Percentiles rank a stretch among this genome's conserved stretches.
phyloP scores from a whole-genome alignment of 257 asterid species.

The Lithospermum erythrorhizon region DNA sequence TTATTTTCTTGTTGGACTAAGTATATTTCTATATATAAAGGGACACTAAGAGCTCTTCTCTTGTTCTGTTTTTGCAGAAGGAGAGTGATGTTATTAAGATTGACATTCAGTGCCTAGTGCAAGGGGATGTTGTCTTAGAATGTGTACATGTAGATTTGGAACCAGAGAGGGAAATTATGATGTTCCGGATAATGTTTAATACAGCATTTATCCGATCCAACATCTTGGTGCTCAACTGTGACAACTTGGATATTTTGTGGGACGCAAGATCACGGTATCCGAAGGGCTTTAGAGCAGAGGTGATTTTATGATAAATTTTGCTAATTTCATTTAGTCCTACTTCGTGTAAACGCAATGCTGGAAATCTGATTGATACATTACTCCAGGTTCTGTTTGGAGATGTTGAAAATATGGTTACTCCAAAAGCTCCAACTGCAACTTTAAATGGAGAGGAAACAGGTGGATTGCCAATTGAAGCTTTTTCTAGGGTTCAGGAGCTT shows the following conservation, averaged over 20 bases:
- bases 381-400: slow-evolving; percentile 86
- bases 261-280: slow-evolving; percentile 83
- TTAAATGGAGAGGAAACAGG: slow-evolving; percentile 84
- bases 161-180: slow-evolving; percentile 96
- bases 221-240: slow-evolving; percentile 85
- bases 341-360: not conserved
- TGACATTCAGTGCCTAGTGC: slow-evolving; percentile 94
- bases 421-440: slow-evolving; percentile 54
- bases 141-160: slow-evolving; percentile 89
- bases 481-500: slow-evolving; percentile 87
- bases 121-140: slow-evolving; percentile 96
- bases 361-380: slow-evolving; percentile 15
- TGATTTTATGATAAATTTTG: slow-evolving; percentile 16
- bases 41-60: not conserved
- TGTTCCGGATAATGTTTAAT: slow-evolving; percentile 90
- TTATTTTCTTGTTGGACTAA: not conserved
- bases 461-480: slow-evolving; percentile 91
- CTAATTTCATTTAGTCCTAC: slow-evolving; percentile 10
- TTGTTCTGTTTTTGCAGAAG: slow-evolving; percentile 42
- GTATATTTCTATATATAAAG: slow-evolving; percentile 2
- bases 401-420: slow-evolving; percentile 63
- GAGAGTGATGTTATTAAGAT: slow-evolving; percentile 94
- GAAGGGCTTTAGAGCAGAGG: slow-evolving; percentile 97
- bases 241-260: slow-evolving; percentile 88
- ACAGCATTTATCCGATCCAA: slow-evolving; percentile 97